These are phyloP conservation scores for Cardamine chenopodiifolia DNA, from an alignment of 345 rosid genomes.

Conservation along the genomic window DNA sequence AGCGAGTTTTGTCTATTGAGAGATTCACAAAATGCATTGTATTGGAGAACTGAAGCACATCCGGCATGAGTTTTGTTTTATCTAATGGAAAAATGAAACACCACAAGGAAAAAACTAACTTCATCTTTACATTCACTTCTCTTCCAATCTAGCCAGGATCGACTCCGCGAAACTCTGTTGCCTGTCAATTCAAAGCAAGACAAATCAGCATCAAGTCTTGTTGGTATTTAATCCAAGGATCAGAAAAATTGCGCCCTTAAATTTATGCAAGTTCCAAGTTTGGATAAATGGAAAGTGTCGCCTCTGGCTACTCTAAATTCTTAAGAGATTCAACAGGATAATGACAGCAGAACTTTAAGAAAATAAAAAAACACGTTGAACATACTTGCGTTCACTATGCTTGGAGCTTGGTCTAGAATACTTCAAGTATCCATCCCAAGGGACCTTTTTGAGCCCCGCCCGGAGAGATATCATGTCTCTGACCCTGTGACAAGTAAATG, in stretches of 20 bases:
- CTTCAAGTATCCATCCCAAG: conserved; percentile 99
- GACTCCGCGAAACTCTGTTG: conserved; percentile 91
- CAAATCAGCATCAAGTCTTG: conserved; percentile 26
- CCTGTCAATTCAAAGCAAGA: conserved; percentile 53
- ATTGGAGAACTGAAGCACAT: conserved; percentile 10
- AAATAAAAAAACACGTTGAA: conserved; percentile 13
- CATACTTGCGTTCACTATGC: conserved; percentile 96
- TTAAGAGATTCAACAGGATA: not conserved
- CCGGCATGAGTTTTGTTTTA: not conserved
- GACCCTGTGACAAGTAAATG: conserved; percentile 55
- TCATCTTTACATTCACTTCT: conserved; percentile 51
- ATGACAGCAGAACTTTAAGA: conserved; percentile 7
- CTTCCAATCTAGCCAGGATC: conserved; percentile 73
- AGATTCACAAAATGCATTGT: conserved; percentile 13
- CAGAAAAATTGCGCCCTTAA: not conserved
- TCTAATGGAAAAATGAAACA: conserved; percentile 5
- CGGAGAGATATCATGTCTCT: conserved; percentile 86
- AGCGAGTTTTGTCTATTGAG: conserved; percentile 1
- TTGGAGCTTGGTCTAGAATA: conserved; percentile 93
- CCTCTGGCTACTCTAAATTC: not conserved
- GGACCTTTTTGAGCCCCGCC: conserved; percentile 94
- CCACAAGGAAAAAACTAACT: not conserved
- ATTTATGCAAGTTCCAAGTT: not conserved
- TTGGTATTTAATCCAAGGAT: conserved; percentile 1
- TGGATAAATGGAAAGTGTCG: not conserved